A percentile compares a stretch with the other conserved stretches of the same genome.
Conservation (phyloP, 331 rosid species). For the Telfairia occidentalis region DNA sequence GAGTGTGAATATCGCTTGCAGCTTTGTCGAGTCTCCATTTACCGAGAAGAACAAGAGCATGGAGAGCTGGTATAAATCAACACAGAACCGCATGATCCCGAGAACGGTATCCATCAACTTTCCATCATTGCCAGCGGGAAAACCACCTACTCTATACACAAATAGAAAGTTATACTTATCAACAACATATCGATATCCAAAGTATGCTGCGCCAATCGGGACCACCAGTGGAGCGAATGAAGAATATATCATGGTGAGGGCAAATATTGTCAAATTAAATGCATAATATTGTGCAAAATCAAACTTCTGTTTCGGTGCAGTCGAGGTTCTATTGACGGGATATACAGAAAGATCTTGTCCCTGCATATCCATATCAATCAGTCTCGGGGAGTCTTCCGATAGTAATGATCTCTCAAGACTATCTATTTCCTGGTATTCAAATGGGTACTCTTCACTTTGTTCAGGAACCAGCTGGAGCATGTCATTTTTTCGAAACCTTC, state of each 20-base stretch:
- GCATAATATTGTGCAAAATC: conserved; percentile 98
- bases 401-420: conserved; percentile 59
- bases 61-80: conserved; percentile 64
- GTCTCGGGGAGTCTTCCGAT: conserved; percentile 33
- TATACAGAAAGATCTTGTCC: conserved; percentile 73
- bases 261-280: conserved; percentile 81
- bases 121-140: conserved; percentile 96
- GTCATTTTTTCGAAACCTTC: conserved; percentile 75
- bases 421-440: conserved; percentile 65
- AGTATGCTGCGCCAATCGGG: conserved; percentile 81
- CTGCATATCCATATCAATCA: conserved; percentile 29
- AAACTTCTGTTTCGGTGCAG: conserved; percentile 77
- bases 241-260: conserved; percentile 76
- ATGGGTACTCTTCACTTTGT: conserved; percentile 67
- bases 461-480: conserved; percentile 94
- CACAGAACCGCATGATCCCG: conserved; percentile 80
- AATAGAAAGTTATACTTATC: conserved; percentile 94
- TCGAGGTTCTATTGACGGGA: conserved; percentile 66
- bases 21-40: conserved; percentile 81
- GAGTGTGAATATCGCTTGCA: conserved; percentile 94
- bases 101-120: conserved; percentile 81
- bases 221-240: conserved; percentile 90
- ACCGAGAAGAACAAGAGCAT: conserved; percentile 95
- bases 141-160: conserved; percentile 80
- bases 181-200: conserved; percentile 92